Evolutionary conservation across 1,284 basidiomycete genomes (phyloP), one percentile per base, ranked within the genome.

Genomic region (Ceraceosorus bombacis): DNA sequence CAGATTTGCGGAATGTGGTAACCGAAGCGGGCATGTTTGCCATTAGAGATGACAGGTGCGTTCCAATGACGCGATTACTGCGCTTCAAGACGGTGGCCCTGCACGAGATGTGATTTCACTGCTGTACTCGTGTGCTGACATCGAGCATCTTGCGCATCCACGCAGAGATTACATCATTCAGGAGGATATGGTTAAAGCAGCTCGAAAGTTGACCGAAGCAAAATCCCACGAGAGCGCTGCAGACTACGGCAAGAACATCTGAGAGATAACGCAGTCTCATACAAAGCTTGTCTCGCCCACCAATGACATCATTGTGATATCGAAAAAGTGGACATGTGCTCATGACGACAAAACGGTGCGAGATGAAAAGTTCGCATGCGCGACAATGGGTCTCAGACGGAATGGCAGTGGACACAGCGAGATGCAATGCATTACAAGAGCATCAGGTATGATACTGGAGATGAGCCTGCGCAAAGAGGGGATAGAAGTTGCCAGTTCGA

Each of bases 1-100:
- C 75, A 5, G 95, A 98, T 81, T 78, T 98, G 77, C 84, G 94
- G 57, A 98, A 98, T 78, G 90, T 99, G 10, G 87, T 94, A 57
- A 98, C 95, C 5, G 95, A 98, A 80, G 91, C 94, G 6, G 94
- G 95, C 56, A 96, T 99, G 92, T 97, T 97, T 78, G 95, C 95
- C 10, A 97, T 99, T 73, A 83, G 95, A 55, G 93, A 96, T 65
- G 93, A 96, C 71, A 83, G 89, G 38, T 27, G 27, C 27, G 27
- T 27, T 1, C 2, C 27, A 27, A 27, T 27, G 27, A 27, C 27
- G 27, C 27, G 72, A 74, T 60, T 70, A 64, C 71, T 89, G 60
- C 39, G 27, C 54, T 66, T 39, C 59, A 92, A 79, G 94, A 97
- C 73, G 94, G 12, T 12, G 46, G 46, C 46, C 15, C 46, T 12